Percentiles rank a stretch among this genome's conserved stretches.
phyloP scores from a whole-genome alignment of 768 basidiomycete species.

The Coprinopsis strossmayeri region DNA sequence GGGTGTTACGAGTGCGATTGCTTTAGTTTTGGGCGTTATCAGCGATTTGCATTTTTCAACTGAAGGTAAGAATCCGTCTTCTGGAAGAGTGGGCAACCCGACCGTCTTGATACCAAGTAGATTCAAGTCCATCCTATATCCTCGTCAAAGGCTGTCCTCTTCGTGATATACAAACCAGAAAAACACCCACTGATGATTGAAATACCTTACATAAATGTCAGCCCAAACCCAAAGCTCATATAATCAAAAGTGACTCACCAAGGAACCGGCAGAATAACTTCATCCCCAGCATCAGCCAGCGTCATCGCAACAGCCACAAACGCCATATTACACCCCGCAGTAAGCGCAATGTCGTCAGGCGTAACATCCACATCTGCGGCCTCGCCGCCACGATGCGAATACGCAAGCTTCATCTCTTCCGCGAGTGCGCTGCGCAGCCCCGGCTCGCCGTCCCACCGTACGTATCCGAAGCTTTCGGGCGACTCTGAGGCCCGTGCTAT shows the following conservation, averaged over 20 bases:
- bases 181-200: slow-evolving; percentile 50
- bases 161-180: background rate
- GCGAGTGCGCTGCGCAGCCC: slow-evolving; percentile 44
- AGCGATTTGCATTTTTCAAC: slow-evolving; percentile 39
- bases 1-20: slow-evolving; percentile 70
- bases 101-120: slow-evolving; percentile 57
- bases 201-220: slow-evolving; percentile 50
- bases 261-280: slow-evolving; percentile 66
- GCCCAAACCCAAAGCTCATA: background rate
- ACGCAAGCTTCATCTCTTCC: slow-evolving; percentile 54
- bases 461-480: slow-evolving; percentile 46
- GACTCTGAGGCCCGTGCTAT: slow-evolving; percentile 39
- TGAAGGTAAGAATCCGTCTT: slow-evolving; percentile 57
- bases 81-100: slow-evolving; percentile 41
- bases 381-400: too few species aligned
- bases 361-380: too few species aligned
- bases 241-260: slow-evolving; percentile 35
- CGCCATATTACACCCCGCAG: slow-evolving; percentile 69
- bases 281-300: slow-evolving; percentile 63
- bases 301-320: slow-evolving; percentile 58
- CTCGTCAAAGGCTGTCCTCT: background rate
- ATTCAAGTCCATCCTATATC: slow-evolving; percentile 55
- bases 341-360: slow-evolving; percentile 56
- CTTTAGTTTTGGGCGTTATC: slow-evolving; percentile 54
- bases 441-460: slow-evolving; percentile 51